These are phyloP conservation scores for Nitzschia sp. DNA, from an alignment of 108 stramenopile genomes.

Conservation along the genomic window DNA sequence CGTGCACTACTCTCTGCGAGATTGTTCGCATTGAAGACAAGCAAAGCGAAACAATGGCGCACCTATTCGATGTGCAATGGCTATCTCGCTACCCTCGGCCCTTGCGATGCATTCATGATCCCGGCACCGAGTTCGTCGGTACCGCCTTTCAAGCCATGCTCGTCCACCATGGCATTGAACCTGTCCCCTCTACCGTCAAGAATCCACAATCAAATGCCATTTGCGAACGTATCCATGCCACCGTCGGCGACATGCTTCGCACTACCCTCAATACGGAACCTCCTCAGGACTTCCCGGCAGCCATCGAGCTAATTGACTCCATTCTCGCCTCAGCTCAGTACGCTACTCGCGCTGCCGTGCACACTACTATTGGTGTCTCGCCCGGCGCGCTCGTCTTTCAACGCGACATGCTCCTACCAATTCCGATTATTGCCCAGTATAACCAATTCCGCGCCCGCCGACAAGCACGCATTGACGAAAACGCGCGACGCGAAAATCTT, in stretches of 20 bases:
- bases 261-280: slow-evolving; percentile 6
- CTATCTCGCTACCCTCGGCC: slow-evolving; percentile 37
- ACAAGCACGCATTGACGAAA: background rate
- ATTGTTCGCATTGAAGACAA: slow-evolving; percentile 25
- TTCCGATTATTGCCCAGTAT: slow-evolving; percentile 14
- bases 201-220: slow-evolving; percentile 47
- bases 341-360: slow-evolving; percentile 15
- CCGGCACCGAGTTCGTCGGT: slow-evolving; percentile 35
- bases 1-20: slow-evolving; percentile 28
- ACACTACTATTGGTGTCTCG: slow-evolving; percentile 15
- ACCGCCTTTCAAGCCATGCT: slow-evolving; percentile 26
- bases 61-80: slow-evolving; percentile 23
- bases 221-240: slow-evolving; percentile 37
- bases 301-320: slow-evolving; percentile 18
- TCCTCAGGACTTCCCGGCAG: slow-evolving; percentile 16
- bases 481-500: too few species aligned
- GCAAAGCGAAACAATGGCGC: slow-evolving; percentile 2
- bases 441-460: background rate
- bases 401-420: slow-evolving; percentile 43
- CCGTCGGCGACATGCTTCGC: slow-evolving; percentile 31
- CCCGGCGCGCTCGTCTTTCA: slow-evolving; percentile 44
- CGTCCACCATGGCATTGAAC: slow-evolving; percentile 4
- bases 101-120: slow-evolving; percentile 21
- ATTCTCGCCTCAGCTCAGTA: slow-evolving; percentile 24
- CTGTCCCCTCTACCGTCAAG: slow-evolving; percentile 16